Evolutionary conservation across 768 basidiomycete species (phyloP).

Genomic region (Leccinellum albellum): DNA sequence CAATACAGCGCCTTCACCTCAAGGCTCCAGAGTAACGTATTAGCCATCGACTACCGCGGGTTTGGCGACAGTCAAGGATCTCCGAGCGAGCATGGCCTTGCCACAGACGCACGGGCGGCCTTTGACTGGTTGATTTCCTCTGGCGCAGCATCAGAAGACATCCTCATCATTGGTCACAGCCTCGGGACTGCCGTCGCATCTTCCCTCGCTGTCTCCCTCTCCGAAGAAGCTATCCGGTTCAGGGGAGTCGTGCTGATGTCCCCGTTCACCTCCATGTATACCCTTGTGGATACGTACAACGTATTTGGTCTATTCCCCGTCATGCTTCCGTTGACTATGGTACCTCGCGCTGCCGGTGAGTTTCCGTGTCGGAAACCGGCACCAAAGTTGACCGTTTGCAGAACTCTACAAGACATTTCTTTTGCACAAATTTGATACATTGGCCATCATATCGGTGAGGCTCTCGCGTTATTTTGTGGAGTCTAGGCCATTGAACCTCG

Average conservation of each 20-base stretch:
- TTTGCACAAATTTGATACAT: constrained; percentile 58
- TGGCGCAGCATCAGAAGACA: constrained; percentile 53
- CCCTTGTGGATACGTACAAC: constrained; percentile 63
- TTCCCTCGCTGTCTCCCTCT: constrained; percentile 45
- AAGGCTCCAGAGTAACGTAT: constrained; percentile 66
- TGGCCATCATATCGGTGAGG: constrained; percentile 56
- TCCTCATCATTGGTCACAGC: constrained; percentile 83
- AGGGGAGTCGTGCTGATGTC: constrained; percentile 49
- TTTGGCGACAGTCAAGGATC: constrained; percentile 82
- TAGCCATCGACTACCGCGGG: constrained; percentile 89
- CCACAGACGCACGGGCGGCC: constrained; percentile 68
- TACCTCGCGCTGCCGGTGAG: constrained; percentile 65
- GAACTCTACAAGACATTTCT: constrained; percentile 54
- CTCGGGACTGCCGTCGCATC: constrained; percentile 80
- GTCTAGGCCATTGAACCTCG: background rate
- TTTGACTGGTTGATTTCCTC: constrained; percentile 72
- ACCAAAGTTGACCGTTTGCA: constrained; percentile 22
- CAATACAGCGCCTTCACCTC: constrained; percentile 65
- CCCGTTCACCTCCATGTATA: constrained; percentile 57
- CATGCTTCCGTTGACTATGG: constrained; percentile 60
- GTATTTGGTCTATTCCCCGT: constrained; percentile 67
- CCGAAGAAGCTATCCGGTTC: constrained; percentile 39
- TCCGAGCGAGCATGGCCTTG: constrained; percentile 74
- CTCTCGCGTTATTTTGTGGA: background rate
- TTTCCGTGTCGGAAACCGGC: constrained; percentile 2